Evolutionary conservation across 352 stramenopile species (phyloP), one percentile per base, ranked within the genome.

Genomic region (Thalassiosira gravida): DNA sequence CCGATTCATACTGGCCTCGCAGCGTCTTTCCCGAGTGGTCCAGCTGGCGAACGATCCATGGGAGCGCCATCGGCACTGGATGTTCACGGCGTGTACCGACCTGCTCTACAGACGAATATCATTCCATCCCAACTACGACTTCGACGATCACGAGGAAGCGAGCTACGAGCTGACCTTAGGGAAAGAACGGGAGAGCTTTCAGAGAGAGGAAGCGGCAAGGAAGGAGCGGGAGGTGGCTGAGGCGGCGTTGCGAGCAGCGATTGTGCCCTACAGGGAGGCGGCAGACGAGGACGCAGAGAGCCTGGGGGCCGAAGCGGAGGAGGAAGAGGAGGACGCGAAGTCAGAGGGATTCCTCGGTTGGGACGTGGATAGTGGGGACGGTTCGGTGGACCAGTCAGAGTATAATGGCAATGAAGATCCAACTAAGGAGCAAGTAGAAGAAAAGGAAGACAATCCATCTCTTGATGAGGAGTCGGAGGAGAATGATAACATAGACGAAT

Each of bases 161-260:
- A 90, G 81, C 44, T 95, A 95, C 68, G 87, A 92, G 42, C 62
- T 87, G 0, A 83, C 79, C n/a, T 72, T 94, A 37, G 86, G 82
- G 16, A 85, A 79, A 25, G 89, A 93, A 30, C 58, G 80, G 32
- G 87, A 93, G 58, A 88, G 29, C 5, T 44, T 62, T 1, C 59
- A 80, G 27, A 27, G 55, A n/a, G 80, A 77, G 46, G 74, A 80
- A 44, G 77, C 80, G 65, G 74, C 77, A 49, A 49, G 75, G 55
- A 82, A 67, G 57, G 67, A 91, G 50, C 61, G 82, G 39, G 74
- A 91, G 70, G 77, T 92, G 42, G 67, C 80, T 7, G 73, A 92
- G 49, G 58, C 87, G 2, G 83, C 88, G 47, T 70, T 91, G n/a
- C 53, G 82, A n/a, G 81, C 80, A 37, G 88, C 84, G n/a, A 88